A percentile compares a stretch with the other conserved stretches of the same genome.
Conservation (phyloP, 768 basidiomycete species). For the Udeniomyces megalosporus region DNA sequence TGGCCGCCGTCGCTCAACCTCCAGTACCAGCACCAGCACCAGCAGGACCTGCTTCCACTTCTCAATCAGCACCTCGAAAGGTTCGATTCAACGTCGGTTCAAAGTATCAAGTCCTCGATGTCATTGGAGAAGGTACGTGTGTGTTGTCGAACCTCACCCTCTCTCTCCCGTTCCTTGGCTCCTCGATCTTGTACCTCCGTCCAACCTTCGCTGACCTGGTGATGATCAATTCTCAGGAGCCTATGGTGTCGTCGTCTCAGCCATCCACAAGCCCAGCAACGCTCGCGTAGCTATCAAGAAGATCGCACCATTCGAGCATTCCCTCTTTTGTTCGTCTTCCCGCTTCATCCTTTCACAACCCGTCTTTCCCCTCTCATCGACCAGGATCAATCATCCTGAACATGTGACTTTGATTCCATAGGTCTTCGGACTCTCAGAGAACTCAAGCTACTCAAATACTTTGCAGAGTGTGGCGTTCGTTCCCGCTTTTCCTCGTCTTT, state of each 20-base stretch:
- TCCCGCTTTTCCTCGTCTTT: background rate
- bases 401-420: no score
- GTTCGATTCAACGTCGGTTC: conserved; percentile 20
- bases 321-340: conserved; percentile 57
- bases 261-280: conserved; percentile 57
- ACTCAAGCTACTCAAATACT: conserved; percentile 79
- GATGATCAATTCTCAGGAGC: background rate
- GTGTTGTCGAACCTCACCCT: conserved; percentile 38
- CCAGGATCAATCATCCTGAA: no score
- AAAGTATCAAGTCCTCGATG: conserved; percentile 55
- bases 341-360: no score
- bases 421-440: conserved; percentile 64
- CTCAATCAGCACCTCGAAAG: conserved; percentile 2
- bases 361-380: no score
- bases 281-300: conserved; percentile 86
- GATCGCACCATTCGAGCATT: conserved; percentile 83
- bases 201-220: no score
- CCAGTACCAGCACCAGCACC: background rate
- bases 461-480: conserved; percentile 17
- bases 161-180: background rate
- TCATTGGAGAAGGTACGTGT: conserved; percentile 82
- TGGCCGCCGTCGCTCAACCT: background rate
- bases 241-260: conserved; percentile 24
- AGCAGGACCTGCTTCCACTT: background rate
- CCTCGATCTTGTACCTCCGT: no score